Conservation (phyloP, 2,329 filamentous ascomycete species). For the Ophiostoma piceae region DNA sequence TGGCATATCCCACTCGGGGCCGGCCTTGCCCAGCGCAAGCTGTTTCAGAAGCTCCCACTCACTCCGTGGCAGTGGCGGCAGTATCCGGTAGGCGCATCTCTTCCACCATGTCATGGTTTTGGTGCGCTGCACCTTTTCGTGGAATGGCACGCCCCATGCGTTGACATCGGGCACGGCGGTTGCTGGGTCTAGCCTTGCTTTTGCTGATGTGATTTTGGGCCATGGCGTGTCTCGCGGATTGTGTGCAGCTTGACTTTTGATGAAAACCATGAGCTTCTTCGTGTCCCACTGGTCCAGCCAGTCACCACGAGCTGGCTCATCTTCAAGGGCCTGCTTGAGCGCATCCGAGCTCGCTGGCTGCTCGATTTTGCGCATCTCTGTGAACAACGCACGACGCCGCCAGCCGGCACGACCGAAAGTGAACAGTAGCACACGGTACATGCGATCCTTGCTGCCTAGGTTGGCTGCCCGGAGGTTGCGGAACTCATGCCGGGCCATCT, state of each 20-base stretch:
- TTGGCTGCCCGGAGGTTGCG: slow-evolving; percentile 50
- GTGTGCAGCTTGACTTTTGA: slow-evolving; percentile 38
- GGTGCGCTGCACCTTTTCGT: slow-evolving; percentile 38
- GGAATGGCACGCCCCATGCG: slow-evolving; percentile 46
- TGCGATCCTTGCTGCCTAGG: slow-evolving; percentile 43
- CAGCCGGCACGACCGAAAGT: slow-evolving; percentile 51
- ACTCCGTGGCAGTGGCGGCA: slow-evolving; percentile 49
- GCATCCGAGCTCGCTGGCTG: slow-evolving; percentile 40
- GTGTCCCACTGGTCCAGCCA: slow-evolving; percentile 49
- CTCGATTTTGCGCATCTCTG: slow-evolving; percentile 34
- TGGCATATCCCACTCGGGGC: slow-evolving; percentile 38
- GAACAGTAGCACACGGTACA: slow-evolving; percentile 45
- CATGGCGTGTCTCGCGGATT: slow-evolving; percentile 33
- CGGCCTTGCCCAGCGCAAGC: slow-evolving; percentile 42
- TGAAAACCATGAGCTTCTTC: slow-evolving; percentile 40
- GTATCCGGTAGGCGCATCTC: slow-evolving; percentile 40
- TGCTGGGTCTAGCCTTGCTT: slow-evolving; percentile 35
- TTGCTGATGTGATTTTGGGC: slow-evolving; percentile 31
- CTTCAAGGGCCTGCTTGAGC: slow-evolving; percentile 33
- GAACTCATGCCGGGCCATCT: slow-evolving; percentile 41
- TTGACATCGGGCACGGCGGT: slow-evolving; percentile 40
- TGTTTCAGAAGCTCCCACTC: slow-evolving; percentile 54
- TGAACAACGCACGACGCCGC: slow-evolving; percentile 46
- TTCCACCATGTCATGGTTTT: slow-evolving; percentile 48
- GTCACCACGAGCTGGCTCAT: slow-evolving; percentile 29